phyloP scores from a whole-genome alignment of 2,329 filamentous ascomycete species.

The Coleophoma crateriformis region DNA sequence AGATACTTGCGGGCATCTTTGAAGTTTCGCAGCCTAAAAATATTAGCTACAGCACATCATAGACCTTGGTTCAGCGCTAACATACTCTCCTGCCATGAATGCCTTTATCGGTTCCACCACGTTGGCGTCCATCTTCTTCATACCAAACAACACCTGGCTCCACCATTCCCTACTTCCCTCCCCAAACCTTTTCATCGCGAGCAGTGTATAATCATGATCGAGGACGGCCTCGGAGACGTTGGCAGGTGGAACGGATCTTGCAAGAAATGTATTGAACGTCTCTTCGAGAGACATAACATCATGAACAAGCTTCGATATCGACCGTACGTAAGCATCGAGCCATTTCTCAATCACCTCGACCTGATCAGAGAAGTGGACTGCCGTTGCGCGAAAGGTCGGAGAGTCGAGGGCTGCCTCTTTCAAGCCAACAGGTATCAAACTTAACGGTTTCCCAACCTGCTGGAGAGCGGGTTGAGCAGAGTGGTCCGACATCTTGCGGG shows the following conservation, averaged over 20 bases:
- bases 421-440: constrained; percentile 64
- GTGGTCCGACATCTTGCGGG: constrained; percentile 14
- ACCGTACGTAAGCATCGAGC: constrained; percentile 69
- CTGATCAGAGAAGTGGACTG: constrained; percentile 84
- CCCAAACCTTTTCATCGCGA: constrained; percentile 78
- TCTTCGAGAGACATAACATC: constrained; percentile 74
- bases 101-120: constrained; percentile 76
- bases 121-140: constrained; percentile 71
- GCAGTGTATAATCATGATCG: constrained; percentile 90
- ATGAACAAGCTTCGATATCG: constrained; percentile 53
- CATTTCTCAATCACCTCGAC: constrained; percentile 87
- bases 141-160: constrained; percentile 65
- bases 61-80: not conserved
- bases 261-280: constrained; percentile 70
- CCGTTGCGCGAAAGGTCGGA: constrained; percentile 85
- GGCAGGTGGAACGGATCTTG: constrained; percentile 67
- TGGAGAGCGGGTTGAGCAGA: constrained; percentile 10
- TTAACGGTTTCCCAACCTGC: constrained; percentile 18
- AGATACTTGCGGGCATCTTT: constrained; percentile 75
- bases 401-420: constrained; percentile 96
- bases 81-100: constrained; percentile 68
- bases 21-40: constrained; percentile 59
- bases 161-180: constrained; percentile 88
- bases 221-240: constrained; percentile 77
- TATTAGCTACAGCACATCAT: not conserved